Evolutionary conservation across 192 early-diverging fungal genomes (phyloP), one percentile per base, ranked within the genome.

Genomic region (Coemansia guatemalensis): DNA sequence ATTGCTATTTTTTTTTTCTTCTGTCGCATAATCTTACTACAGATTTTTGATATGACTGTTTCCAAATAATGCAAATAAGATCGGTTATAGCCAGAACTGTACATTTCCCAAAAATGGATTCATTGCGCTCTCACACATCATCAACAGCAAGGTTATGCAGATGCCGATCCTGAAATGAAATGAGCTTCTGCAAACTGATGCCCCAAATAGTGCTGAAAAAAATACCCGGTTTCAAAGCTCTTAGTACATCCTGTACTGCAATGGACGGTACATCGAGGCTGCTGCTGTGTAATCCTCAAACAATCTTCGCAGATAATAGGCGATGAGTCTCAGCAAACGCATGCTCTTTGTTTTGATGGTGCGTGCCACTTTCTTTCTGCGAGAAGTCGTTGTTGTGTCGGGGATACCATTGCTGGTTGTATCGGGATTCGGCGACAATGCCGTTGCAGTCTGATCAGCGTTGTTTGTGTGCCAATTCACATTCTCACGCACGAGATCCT

Each of bases 221-320:
- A n/a, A 35, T 35, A 35, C 7, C 33, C 17, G 44, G 47, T 4
- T 30, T 60, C 8, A 5, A 29, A 21, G 20, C 35, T n/a, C 14
- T 49, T 24, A 69, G 33, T 73, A 74, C 17, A 64, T 27, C 22
- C 60, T 35, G 30, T 70, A 56, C 53, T 74, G 68, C 29, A 69
- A 27, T 3, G 77, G 61, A 2, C 77, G 54, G 41, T 74, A 69
- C 2, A 54, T 27, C 7, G 65, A 58, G 7, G 39, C 29, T 1
- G 61, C 48, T 21, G 77, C 25, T 7, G 32, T 49, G 49, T 67
- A 67, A 7, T 74, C 50, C 12, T 67, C 51, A 48, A 62, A 21
- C 23, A 68, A 48, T 7, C 24, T 24, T 8, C 48, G 49, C 1
- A 67, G 6, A 41, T 79, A 72, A 62, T 79, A 70, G 0, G 67